Base-by-base conservation (phyloP, 345 rosid genomes). In the Murraya paniculata region DNA sequence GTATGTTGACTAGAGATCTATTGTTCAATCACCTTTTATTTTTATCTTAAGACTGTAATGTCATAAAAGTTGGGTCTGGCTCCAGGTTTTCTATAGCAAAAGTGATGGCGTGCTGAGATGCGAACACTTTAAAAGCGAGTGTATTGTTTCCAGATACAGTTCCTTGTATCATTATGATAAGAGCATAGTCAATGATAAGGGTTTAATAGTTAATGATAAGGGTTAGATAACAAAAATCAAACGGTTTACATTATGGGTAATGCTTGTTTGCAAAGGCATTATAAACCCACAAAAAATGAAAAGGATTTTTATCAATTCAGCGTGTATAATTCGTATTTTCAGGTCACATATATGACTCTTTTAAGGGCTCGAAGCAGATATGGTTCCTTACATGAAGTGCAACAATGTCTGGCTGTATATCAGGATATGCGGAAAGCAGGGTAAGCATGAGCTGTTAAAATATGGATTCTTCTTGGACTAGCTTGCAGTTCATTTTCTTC, bases 391-490 rank as follows among this genome's bases (percentile, higher is more conserved):
- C 82, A 80, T 76, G 97, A 95, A 87, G 92, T 95, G 74, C 90
- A 87, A 74, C 99, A 92, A 81, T 95, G 96, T 87, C 87, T 93
- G 71, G 90, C 94, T 64, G 82, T 95, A 84, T 93, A 92, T 84
- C 96, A 89, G 87, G 95, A 92, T 71, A 91, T 93, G 99, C 82
- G 97, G 76, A 95, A 85, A 86, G 92, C 97, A 56, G 99, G 99
- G 98, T 95, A 89, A 67, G 85, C 64, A 22, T n/a, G 56, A 48
- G 41, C 22, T 31, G 30, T 21, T 33, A 9, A 72, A n/a, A 21
- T n/a, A n/a, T 39, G 27, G 5, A 24, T 31, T 73, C 60, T 41
- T 24, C 56, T 58, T 25, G 35, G 57, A 53, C 57, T 11, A 18
- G 18, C 57, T 53, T 16, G 57, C 21, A 18, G 22, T 16, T 53